phyloP scores from a whole-genome alignment of 2,329 filamentous ascomycete species.

The Chaetomium globosum region DNA sequence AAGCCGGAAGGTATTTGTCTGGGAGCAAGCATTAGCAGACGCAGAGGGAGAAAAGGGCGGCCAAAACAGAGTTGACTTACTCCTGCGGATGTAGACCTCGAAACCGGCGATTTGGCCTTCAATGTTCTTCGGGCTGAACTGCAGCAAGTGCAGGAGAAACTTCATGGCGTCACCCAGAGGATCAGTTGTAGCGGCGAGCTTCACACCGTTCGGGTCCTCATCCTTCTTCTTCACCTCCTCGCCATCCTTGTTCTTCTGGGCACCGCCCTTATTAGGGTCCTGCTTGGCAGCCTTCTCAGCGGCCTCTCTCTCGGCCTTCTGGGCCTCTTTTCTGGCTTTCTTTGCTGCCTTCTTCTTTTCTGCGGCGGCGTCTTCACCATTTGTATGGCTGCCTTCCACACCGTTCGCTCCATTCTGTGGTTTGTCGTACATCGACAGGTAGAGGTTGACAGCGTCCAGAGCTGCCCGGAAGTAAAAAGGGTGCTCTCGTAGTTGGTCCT shows the following conservation, averaged over 20 bases:
- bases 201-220: slow-evolving; percentile 79
- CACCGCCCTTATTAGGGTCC: slow-evolving; percentile 77
- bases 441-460: slow-evolving; percentile 77
- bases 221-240: slow-evolving; percentile 75
- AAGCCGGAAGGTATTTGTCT: slow-evolving; percentile 86
- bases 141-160: slow-evolving; percentile 78
- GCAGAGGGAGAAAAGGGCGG: background rate
- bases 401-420: slow-evolving; percentile 68
- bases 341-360: slow-evolving; percentile 86
- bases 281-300: slow-evolving; percentile 77
- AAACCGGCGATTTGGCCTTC: slow-evolving; percentile 84
- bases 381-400: slow-evolving; percentile 57
- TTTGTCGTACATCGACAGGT: slow-evolving; percentile 76
- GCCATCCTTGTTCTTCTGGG: slow-evolving; percentile 33
- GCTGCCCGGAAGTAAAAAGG: slow-evolving; percentile 89
- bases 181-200: slow-evolving; percentile 77
- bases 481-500: slow-evolving; percentile 86
- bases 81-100: slow-evolving; percentile 81
- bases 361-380: slow-evolving; percentile 63
- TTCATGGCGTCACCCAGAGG: slow-evolving; percentile 86
- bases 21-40: slow-evolving; percentile 37
- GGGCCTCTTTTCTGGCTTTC: slow-evolving; percentile 74
- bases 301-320: slow-evolving; percentile 74
- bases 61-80: slow-evolving; percentile 55
- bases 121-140: slow-evolving; percentile 78